Conservation (phyloP, 129 eudicot genomes). For the Flaveria linearis region DNA sequence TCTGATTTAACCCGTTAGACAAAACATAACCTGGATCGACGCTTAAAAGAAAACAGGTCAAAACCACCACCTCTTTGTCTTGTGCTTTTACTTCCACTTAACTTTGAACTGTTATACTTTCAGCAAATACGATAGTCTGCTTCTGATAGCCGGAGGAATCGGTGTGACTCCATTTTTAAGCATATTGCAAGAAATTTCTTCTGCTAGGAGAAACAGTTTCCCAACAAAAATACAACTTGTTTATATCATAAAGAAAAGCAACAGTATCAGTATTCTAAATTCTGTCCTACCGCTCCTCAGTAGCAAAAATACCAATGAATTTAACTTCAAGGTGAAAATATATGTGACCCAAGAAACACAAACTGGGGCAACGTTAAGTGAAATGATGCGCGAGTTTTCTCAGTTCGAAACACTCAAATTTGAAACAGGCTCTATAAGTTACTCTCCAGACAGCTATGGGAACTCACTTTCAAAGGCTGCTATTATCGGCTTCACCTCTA, state of each 20-base stretch:
- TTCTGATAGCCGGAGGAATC: conserved; percentile 85
- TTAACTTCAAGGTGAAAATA: conserved; percentile 49
- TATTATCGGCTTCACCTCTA: conserved; percentile 43
- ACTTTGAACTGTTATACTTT: conserved; percentile 16
- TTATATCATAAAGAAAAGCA: conserved; percentile 60
- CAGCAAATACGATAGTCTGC: conserved; percentile 75
- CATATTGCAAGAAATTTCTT: conserved; percentile 69
- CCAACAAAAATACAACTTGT: conserved; percentile 68
- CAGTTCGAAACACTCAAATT: conserved; percentile 42
- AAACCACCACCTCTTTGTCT: neutral
- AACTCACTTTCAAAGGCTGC: conserved; percentile 49
- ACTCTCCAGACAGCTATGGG: conserved; percentile 54
- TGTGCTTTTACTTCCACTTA: neutral
- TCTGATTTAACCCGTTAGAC: neutral
- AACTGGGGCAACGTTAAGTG: conserved; percentile 45
- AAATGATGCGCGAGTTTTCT: conserved; percentile 54
- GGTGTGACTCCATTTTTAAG: conserved; percentile 89
- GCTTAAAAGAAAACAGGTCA: neutral
- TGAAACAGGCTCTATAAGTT: conserved; percentile 34
- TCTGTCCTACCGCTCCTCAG: conserved; percentile 56
- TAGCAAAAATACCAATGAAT: conserved; percentile 31
- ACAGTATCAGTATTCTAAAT: conserved; percentile 52
- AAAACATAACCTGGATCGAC: neutral
- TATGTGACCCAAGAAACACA: conserved; percentile 78
- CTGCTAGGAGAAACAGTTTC: conserved; percentile 25